Evolutionary conservation across 805 yeast species (phyloP).

Genomic region (Candida sanyiensis): DNA sequence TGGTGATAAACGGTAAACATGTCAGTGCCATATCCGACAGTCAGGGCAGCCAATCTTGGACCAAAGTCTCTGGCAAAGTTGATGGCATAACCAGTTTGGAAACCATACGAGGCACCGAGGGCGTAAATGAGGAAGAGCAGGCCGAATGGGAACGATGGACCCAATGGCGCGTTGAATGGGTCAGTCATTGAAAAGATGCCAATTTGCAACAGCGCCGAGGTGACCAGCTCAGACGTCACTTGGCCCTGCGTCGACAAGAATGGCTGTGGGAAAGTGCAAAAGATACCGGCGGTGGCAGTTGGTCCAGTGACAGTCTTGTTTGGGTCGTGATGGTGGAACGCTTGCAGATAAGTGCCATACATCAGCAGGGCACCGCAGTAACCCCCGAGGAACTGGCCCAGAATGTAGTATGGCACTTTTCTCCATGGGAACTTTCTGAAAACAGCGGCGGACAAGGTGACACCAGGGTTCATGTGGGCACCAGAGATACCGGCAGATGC

Average conservation of each 20-base stretch:
- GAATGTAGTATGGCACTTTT: conserved; percentile 39
- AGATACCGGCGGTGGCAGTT: conserved; percentile 36
- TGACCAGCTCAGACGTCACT: conserved; percentile 42
- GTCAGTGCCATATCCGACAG: conserved; percentile 41
- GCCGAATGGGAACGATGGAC: conserved; percentile 42
- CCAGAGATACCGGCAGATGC: conserved; percentile 52
- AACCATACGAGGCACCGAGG: conserved; percentile 44
- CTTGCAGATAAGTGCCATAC: conserved; percentile 39
- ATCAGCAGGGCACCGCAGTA: conserved; percentile 41
- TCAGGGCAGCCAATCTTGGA: conserved; percentile 44
- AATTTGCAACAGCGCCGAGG: conserved; percentile 39
- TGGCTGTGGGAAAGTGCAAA: conserved; percentile 39
- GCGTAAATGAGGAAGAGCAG: conserved; percentile 39
- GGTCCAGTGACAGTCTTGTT: conserved; percentile 26
- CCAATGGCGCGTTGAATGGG: conserved; percentile 42
- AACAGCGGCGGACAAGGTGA: conserved; percentile 41
- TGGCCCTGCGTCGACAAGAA: conserved; percentile 39
- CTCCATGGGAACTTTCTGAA: conserved; percentile 48
- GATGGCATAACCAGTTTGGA: conserved; percentile 50
- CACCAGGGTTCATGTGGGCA: conserved; percentile 53
- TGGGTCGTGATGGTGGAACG: too few species aligned
- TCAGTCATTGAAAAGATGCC: conserved; percentile 48
- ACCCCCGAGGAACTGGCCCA: conserved; percentile 46
- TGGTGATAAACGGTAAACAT: conserved; percentile 35
- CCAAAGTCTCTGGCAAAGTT: conserved; percentile 52